phyloP scores from a whole-genome alignment of 805 yeast species.

The Candida krabiensis region DNA sequence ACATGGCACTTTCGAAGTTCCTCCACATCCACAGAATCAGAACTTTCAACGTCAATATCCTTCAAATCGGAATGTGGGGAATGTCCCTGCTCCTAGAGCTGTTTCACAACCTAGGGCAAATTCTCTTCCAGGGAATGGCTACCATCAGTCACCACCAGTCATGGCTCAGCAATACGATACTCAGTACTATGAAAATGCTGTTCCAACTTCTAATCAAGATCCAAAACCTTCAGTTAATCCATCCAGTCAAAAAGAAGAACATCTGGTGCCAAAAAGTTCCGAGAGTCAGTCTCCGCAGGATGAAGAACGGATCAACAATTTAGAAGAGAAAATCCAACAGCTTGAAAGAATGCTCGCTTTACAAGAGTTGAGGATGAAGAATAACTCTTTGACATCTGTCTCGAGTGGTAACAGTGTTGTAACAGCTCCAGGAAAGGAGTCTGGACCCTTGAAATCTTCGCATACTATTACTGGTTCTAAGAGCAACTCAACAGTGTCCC shows the following conservation, averaged over 20 bases:
- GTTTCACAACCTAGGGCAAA: neutral
- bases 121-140: neutral
- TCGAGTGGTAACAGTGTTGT: conserved; percentile 9
- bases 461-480: neutral
- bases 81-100: too few species aligned
- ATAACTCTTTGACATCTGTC: conserved; percentile 15
- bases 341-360: conserved; percentile 28
- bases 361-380: conserved; percentile 19
- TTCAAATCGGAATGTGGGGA: too few species aligned
- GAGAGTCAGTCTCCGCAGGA: conserved; percentile 7
- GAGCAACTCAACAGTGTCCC: neutral
- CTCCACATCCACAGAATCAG: neutral
- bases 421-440: conserved; percentile 3
- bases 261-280: too few species aligned
- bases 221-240: conserved; percentile 1
- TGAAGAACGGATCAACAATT: conserved; percentile 25
- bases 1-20: neutral
- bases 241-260: too few species aligned
- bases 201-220: too few species aligned
- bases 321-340: conserved; percentile 34
- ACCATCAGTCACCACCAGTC: neutral
- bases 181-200: too few species aligned
- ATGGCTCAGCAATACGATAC: neutral
- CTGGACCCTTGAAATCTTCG: neutral
- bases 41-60: neutral